These are phyloP conservation scores for Apostasia shenzhenica DNA, from an alignment of 106 monocot species.

Conservation along the genomic window DNA sequence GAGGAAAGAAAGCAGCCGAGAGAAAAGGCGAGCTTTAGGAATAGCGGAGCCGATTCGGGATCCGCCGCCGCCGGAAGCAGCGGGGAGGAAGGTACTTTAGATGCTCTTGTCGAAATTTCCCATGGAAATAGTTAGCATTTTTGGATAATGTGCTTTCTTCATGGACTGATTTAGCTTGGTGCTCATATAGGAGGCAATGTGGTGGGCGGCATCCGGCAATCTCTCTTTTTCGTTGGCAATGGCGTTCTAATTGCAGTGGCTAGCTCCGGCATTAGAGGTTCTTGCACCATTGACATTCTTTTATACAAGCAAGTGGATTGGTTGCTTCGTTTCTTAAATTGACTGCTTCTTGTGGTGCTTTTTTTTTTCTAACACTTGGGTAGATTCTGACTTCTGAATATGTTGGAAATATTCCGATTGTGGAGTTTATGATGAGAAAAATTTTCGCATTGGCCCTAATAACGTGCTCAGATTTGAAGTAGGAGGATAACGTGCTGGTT, in stretches of 20 bases:
- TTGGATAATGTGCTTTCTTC: not conserved
- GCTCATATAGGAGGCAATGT: not conserved
- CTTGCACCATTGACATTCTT: too few species aligned
- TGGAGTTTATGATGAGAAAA: too few species aligned
- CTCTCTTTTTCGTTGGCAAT: not conserved
- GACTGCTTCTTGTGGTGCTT: not conserved
- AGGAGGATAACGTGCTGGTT: too few species aligned
- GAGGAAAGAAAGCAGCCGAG: not conserved
- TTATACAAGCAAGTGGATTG: too few species aligned
- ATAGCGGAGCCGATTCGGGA: not conserved
- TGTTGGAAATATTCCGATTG: too few species aligned
- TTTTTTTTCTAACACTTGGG: not conserved
- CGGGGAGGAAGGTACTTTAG: slow-evolving; percentile 1
- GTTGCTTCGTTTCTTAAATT: too few species aligned
- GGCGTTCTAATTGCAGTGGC: not conserved
- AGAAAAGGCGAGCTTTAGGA: not conserved
- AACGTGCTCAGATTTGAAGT: too few species aligned
- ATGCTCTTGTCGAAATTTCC: not conserved
- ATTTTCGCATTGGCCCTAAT: too few species aligned
- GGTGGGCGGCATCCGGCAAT: not conserved
- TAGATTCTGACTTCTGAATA: not conserved
- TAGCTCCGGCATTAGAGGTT: not conserved
- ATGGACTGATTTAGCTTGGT: not conserved
- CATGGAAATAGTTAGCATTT: not conserved
- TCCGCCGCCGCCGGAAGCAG: not conserved